Evolutionary conservation across 1,284 basidiomycete genomes (phyloP).

Genomic region (Ustilago crameri): DNA sequence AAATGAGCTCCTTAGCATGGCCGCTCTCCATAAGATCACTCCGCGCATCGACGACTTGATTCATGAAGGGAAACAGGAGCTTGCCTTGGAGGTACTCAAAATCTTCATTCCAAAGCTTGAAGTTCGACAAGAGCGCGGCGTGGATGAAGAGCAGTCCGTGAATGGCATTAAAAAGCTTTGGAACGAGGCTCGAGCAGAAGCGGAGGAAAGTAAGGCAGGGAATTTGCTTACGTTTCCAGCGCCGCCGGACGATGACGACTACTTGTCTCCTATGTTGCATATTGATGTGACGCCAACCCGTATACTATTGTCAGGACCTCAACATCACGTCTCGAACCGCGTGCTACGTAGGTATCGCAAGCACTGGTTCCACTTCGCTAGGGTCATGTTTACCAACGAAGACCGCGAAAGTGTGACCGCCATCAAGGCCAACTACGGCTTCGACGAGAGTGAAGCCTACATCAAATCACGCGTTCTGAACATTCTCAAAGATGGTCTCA

Average conservation of each 20-base stretch:
- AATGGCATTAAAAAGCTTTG: conserved; percentile 7
- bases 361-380: conserved; percentile 38
- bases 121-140: conserved; percentile 17
- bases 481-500: conserved; percentile 24
- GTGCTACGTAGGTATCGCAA: conserved; percentile 21
- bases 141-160: conserved; percentile 14
- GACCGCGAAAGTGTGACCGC: conserved; percentile 26
- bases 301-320: conserved; percentile 24
- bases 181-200: conserved; percentile 20
- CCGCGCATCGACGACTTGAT: conserved; percentile 8
- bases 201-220: neutral
- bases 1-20: conserved; percentile 26
- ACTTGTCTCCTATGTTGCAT: conserved; percentile 15
- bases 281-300: conserved; percentile 34
- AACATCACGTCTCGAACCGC: conserved; percentile 40
- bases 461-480: conserved; percentile 19
- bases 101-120: conserved; percentile 25
- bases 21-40: conserved; percentile 11
- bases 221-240: conserved; percentile 9
- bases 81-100: conserved; percentile 16
- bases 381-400: conserved; percentile 33
- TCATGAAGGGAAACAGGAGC: neutral
- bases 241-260: conserved; percentile 9
- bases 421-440: conserved; percentile 24
- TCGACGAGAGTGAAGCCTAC: conserved; percentile 19